Evolutionary conservation across 192 early-diverging fungal genomes (phyloP), one percentile per base, ranked within the genome.

Genomic region (Backusella tarrabulga): DNA sequence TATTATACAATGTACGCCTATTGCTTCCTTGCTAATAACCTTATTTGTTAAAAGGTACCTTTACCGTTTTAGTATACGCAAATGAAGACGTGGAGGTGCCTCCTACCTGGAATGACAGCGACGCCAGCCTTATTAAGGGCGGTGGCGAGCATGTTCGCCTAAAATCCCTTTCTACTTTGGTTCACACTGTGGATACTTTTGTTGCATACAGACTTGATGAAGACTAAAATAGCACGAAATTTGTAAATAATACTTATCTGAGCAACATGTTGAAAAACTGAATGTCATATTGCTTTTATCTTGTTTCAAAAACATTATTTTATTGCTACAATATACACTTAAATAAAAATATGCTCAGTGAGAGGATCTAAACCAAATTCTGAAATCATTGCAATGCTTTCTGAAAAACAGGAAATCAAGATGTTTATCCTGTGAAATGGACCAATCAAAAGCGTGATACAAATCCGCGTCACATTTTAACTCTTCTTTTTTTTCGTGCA

Each of bases 51-150:
- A 9, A 76, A 93, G 91, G 90, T 79, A 97, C 96, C 6, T 98
- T 97, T 77, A 97, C 95, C 74, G 90, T 99, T 15, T 80, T 98
- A 5, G 95, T 92, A 4, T 97, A 97, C 77, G 94, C 96, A 3
- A 92, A 96, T 70, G 89, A 88, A 76, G 91, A 96, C 73, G 94
- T 92, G 6, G 92, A 95, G 68, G 94, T 96, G 0, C 96, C 96
- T 6, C 88, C 87, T 12, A 91, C 88, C 14, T 99, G 97, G 97
- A 87, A 86, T 14, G 95, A 97, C 78, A 90, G 91, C 15, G 93
- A 95, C 67, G 87, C 94, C 3, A 85, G 88, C 70, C 79, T 94
- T n/a, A 92, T 98, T 52, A 85, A 90, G 38, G 84, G 90, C 63
- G 93, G 96, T 72, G 90, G 93, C 7, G 93, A 97, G 84, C 94